phyloP scores from a whole-genome alignment of 352 stramenopile species.

The Paralagenidium karlingii region DNA sequence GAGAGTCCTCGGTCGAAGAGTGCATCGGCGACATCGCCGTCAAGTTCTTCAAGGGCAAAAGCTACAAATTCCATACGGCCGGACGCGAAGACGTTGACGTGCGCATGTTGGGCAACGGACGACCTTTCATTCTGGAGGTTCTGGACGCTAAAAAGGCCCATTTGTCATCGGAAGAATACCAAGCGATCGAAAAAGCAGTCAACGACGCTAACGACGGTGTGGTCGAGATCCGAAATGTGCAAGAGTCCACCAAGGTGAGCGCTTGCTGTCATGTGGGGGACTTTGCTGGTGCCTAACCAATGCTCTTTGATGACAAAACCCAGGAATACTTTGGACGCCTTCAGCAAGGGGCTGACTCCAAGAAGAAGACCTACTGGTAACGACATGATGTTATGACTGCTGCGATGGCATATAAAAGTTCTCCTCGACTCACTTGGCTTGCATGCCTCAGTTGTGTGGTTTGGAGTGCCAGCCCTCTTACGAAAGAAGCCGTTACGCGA shows the following conservation, averaged over 20 bases:
- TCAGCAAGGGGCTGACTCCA: conserved; percentile 70
- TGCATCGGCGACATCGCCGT: conserved; percentile 64
- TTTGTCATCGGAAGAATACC: conserved; percentile 31
- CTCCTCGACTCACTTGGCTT: neutral
- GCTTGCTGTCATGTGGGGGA: neutral
- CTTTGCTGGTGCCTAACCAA: neutral
- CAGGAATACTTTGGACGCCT: conserved; percentile 69
- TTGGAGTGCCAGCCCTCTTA: conserved; percentile 52
- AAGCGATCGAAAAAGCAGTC: conserved; percentile 37
- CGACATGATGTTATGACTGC: conserved; percentile 3
- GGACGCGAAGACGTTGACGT: conserved; percentile 97
- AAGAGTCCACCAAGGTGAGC: conserved; percentile 56
- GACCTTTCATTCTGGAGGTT: conserved; percentile 86
- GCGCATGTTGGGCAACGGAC: conserved; percentile 91
- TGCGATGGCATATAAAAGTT: neutral
- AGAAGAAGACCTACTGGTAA: conserved; percentile 83
- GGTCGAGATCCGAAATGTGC: conserved; percentile 78
- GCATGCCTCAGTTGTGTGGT: conserved; percentile 46
- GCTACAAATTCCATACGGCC: conserved; percentile 94
- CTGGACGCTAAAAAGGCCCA: conserved; percentile 66
- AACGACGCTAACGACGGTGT: conserved; percentile 57
- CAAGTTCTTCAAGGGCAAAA: conserved; percentile 40
- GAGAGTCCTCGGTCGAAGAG: conserved; percentile 84
- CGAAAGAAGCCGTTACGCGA: conserved; percentile 37
- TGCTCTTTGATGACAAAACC: too few relatives aligned